Percentiles rank a stretch among this genome's conserved stretches.
Conservation (phyloP, 139 green algal species). For the Closterium sp. region DNA sequence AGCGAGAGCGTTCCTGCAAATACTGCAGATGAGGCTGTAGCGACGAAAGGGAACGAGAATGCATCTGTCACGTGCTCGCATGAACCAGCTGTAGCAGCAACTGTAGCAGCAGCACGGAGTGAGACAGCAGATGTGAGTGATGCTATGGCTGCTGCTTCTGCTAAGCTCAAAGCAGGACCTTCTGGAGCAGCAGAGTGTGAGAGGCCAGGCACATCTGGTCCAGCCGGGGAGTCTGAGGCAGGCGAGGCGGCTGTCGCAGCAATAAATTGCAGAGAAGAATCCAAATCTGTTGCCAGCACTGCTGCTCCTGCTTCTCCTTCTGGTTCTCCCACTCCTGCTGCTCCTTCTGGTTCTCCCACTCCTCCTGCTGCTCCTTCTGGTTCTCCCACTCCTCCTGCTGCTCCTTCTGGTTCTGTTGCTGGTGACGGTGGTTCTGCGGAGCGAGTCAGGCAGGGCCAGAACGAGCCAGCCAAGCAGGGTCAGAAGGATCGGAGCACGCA, state of each 20-base stretch:
- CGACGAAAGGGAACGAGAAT: not conserved
- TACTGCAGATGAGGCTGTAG: not conserved
- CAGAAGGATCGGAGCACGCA: too few species aligned
- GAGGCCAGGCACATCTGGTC: not conserved
- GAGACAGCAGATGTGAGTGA: not conserved
- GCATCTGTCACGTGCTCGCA: not conserved
- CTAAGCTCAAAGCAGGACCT: not conserved
- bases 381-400: too few species aligned
- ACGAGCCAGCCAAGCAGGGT: too few species aligned
- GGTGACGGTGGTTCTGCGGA: too few species aligned
- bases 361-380: too few species aligned
- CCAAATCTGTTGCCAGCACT: too few species aligned
- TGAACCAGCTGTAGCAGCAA: not conserved
- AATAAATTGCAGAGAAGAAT: not conserved
- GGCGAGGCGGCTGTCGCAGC: not conserved
- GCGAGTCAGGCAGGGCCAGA: too few species aligned
- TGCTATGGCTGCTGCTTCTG: not conserved
- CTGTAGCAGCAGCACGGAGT: not conserved
- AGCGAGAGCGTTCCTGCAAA: not conserved
- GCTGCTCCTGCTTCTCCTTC: too few species aligned
- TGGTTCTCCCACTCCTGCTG: too few species aligned
- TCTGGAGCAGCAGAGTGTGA: not conserved
- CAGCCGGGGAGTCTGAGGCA: not conserved
- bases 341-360: too few species aligned
- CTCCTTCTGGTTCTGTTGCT: too few species aligned